Base-by-base conservation (phyloP, 352 stramenopile species). In the Vaucheria bursata region DNA sequence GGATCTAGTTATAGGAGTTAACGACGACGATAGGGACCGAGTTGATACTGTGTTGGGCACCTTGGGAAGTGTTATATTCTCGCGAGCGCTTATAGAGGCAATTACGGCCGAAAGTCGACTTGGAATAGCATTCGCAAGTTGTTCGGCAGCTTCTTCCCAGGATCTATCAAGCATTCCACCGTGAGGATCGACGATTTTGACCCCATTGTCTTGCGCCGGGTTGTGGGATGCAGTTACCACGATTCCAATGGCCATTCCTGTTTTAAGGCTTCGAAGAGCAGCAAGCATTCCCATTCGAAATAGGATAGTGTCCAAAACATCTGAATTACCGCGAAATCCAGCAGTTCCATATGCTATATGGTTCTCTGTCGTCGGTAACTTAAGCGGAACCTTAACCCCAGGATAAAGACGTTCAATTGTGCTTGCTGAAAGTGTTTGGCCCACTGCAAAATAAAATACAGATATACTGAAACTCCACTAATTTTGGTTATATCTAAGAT, bases 161-260 rank as follows among this genome's bases (percentile, higher is more conserved):
- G 81, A 86, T 69, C 92, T 86, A 50, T 86, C 87, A 74, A 97
- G 88, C 92, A 97, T 97, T 38, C 93, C 91, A 72, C 93, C 93
- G 77, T 89, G 87, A n/a, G 91, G 86, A 86, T 97, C 93, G 1
- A 97, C 87, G 76, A 97, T 87, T 88, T 97, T 97, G 73, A 97
- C 85, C 0, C 93, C 93, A 71, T 97, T 97, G 87, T 97, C 93
- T n/a, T 68, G 78, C 35, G 87, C 87, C 6, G 82, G 78, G 84
- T 97, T 97, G 88, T 97, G 93, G 72, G 91, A 96, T 5, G 93
- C 93, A 59, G 93, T 97, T 74, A 97, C 91, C 92, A 97, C 97
- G 33, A 97, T 79, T 36, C 92, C 93, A 59, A 92, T 67, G 36
- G 38, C 82, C 8, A 80, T 70, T 36, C 67, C 75, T 0, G 75